Percentiles rank a stretch among this genome's conserved stretches.
These are phyloP conservation scores for Letharia columbiana DNA, from an alignment of 495 filamentous ascomycete genomes.

Conservation along the genomic window DNA sequence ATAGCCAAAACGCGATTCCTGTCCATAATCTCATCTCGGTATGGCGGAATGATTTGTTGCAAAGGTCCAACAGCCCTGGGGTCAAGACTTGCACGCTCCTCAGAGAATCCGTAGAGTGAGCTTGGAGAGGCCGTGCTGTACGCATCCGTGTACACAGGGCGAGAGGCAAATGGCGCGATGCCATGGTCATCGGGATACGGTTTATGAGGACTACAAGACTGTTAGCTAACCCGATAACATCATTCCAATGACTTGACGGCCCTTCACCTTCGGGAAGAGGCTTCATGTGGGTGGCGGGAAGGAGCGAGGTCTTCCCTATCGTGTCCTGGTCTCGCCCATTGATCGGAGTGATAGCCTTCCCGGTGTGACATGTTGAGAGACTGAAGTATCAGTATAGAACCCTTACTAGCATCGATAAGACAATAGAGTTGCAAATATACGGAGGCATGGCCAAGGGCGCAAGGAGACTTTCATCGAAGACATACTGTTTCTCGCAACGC, in stretches of 20 bases:
- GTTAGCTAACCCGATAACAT: conserved; percentile 4
- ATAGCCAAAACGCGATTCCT: conserved; percentile 1
- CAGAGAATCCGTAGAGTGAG: conserved; percentile 10
- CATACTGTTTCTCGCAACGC: conserved; percentile 12
- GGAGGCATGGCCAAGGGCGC: conserved; percentile 7
- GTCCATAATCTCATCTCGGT: conserved; percentile 3
- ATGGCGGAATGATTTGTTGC: conserved; percentile 9
- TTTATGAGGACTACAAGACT: background rate
- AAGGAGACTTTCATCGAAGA: conserved; percentile 1
- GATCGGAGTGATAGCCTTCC: conserved; percentile 11
- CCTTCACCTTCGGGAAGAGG: conserved; percentile 10
- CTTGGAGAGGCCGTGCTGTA: conserved; percentile 2
- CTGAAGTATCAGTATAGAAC: conserved; percentile 11
- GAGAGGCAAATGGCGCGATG: conserved; percentile 11
- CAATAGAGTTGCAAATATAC: background rate
- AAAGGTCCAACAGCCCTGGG: conserved; percentile 4
- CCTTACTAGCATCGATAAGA: background rate
- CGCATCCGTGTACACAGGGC: conserved; percentile 7
- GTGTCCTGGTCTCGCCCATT: conserved; percentile 12
- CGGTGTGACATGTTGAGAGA: conserved; percentile 14
- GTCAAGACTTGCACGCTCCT: conserved; percentile 11
- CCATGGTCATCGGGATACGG: conserved; percentile 14
- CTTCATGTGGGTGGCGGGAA: conserved; percentile 10
- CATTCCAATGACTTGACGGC: background rate
- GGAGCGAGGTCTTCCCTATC: conserved; percentile 5